Evolutionary conservation across 768 basidiomycete genomes (phyloP).

Genomic region (Suillus subalutaceus): DNA sequence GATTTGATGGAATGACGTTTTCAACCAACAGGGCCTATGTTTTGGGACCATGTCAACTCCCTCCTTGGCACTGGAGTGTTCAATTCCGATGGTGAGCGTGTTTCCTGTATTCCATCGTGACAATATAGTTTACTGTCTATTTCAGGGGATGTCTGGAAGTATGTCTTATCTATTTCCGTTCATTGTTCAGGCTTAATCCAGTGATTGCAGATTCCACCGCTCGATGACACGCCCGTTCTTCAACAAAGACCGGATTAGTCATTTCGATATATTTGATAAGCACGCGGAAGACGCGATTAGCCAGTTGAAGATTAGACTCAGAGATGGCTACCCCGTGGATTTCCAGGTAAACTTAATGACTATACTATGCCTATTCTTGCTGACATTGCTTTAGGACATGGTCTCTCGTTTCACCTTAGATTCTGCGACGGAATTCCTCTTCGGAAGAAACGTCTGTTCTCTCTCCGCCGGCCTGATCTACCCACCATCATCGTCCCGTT

Average conservation of each 20-base stretch:
- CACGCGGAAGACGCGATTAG: conserved; percentile 36
- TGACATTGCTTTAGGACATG: conserved; percentile 32
- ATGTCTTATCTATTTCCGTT: conserved; percentile 4
- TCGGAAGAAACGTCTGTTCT: conserved; percentile 43
- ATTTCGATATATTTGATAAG: conserved; percentile 44
- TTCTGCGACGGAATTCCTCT: conserved; percentile 59
- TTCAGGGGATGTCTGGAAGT: conserved; percentile 44
- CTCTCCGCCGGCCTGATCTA: conserved; percentile 42
- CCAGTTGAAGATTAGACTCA: conserved; percentile 35
- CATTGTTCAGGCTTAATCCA: not conserved
- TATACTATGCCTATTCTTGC: conserved; percentile 8
- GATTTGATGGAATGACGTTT: conserved; percentile 2
- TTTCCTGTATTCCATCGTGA: not conserved
- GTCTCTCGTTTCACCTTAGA: conserved; percentile 55
- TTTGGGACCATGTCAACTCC: conserved; percentile 26
- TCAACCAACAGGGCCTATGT: conserved; percentile 23
- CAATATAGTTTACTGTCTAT: not conserved
- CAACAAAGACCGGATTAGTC: conserved; percentile 39
- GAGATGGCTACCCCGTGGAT: conserved; percentile 43
- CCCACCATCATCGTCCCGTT: conserved; percentile 28
- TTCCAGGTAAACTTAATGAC: conserved; percentile 35
- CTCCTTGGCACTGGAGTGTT: conserved; percentile 43
- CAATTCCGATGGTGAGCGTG: conserved; percentile 40
- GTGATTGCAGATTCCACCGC: conserved; percentile 40
- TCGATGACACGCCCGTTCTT: conserved; percentile 48